phyloP scores from a whole-genome alignment of 345 rosid genomes.

The Heritiera littoralis region DNA sequence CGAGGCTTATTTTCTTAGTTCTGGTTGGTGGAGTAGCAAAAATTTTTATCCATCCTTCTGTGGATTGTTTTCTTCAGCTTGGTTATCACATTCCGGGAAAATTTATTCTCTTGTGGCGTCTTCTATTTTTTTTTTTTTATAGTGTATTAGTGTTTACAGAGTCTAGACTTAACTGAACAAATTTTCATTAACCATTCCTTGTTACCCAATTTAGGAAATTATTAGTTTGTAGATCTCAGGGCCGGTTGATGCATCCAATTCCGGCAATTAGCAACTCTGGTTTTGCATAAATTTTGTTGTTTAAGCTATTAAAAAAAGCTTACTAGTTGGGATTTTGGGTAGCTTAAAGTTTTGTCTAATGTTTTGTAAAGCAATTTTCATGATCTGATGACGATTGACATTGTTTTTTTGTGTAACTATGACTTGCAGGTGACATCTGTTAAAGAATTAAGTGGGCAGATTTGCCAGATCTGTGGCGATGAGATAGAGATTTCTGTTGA shows the following conservation, averaged over 20 bases:
- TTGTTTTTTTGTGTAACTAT: conserved; percentile 12
- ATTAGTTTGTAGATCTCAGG: conserved; percentile 27
- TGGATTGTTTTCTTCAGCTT: conserved; percentile 19
- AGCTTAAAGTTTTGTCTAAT: conserved; percentile 9
- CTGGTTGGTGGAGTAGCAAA: not conserved
- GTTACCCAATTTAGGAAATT: conserved; percentile 13
- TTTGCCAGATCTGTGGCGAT: conserved; percentile 96
- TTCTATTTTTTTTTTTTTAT: too few species aligned
- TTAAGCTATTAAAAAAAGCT: not conserved
- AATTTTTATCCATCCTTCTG: not conserved
- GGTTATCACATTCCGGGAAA: not conserved
- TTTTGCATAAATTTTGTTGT: conserved; percentile 19
- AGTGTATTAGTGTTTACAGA: not conserved
- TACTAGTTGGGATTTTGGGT: conserved; percentile 5
- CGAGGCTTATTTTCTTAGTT: not conserved
- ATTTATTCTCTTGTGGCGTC: not conserved
- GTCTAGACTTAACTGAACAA: conserved; percentile 17
- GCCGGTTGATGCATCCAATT: conserved; percentile 26
- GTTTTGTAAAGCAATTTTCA: not conserved
- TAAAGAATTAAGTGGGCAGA: conserved; percentile 67
- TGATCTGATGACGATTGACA: conserved; percentile 16
- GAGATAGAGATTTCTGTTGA: conserved; percentile 64
- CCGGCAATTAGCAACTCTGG: conserved; percentile 19
- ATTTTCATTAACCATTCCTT: not conserved
- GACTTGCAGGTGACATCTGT: conserved; percentile 63